Conservation (phyloP, 306 rosid genomes). For the Astragalus glycyphyllos region DNA sequence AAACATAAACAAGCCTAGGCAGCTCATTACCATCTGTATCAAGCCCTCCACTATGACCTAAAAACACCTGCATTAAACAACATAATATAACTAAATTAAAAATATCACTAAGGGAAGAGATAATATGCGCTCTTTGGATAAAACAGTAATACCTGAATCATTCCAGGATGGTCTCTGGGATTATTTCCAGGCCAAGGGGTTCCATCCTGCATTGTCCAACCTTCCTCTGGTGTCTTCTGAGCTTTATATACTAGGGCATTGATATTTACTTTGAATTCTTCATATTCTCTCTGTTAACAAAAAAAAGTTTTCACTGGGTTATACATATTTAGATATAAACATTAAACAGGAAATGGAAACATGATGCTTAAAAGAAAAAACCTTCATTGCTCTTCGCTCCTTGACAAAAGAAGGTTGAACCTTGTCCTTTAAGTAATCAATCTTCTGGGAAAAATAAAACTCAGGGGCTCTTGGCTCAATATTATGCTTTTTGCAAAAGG, state of each 20-base stretch:
- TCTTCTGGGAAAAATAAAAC: slow-evolving; percentile 93
- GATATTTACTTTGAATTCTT: slow-evolving; percentile 91
- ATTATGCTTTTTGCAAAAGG: slow-evolving; percentile 93
- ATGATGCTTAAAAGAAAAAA: slow-evolving; percentile 39
- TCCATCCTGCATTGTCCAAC: slow-evolving; percentile 99
- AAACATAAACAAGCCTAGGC: slow-evolving; percentile 98
- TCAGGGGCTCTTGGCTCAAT: slow-evolving; percentile 99
- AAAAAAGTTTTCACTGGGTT: slow-evolving; percentile 17
- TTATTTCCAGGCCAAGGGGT: slow-evolving; percentile 99
- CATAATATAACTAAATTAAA: slow-evolving; percentile 33
- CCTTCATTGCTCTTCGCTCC: slow-evolving; percentile 99
- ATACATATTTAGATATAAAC: slow-evolving; percentile 2
- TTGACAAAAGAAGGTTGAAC: slow-evolving; percentile 96
- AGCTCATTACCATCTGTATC: slow-evolving; percentile 99
- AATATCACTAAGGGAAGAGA: slow-evolving; percentile 2
- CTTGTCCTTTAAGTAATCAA: slow-evolving; percentile 98
- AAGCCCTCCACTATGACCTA: slow-evolving; percentile 98
- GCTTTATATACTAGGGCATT: slow-evolving; percentile 97
- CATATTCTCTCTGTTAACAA: slow-evolving; percentile 88
- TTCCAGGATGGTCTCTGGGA: slow-evolving; percentile 99
- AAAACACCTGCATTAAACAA: slow-evolving; percentile 75
- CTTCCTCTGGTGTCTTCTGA: slow-evolving; percentile 99
- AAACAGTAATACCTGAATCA: slow-evolving; percentile 81
- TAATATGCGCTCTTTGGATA: slow-evolving; percentile 20
- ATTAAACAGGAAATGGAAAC: slow-evolving; percentile 27